Base-by-base conservation (phyloP, 2,329 filamentous ascomycete species). In the Colletotrichum sublineola region DNA sequence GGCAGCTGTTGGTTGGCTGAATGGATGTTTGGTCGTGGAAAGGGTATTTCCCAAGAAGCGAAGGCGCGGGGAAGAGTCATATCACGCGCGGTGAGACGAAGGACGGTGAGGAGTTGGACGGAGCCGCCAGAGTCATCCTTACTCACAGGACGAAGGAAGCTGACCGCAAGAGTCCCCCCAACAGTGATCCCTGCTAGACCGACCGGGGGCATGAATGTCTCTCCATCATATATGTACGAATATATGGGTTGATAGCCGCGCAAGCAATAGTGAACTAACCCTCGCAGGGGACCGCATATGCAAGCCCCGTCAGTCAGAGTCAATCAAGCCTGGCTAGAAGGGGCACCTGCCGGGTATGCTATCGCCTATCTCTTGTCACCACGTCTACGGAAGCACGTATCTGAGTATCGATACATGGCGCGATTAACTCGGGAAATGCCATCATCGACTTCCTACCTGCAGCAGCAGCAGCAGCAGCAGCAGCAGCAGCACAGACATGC, bases 291-390 rank as follows among this genome's bases (percentile, higher is more conserved):
- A 36, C 31, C 31, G 52, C 52, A 36, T 36, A 56, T 36, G 52
- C 52, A n/a, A 56, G 31, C 8, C 31, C 31, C 14, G 52, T 33
- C 18, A n/a, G 18, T 11, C 18, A 20, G 50, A 33, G 20, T n/a
- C 52, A 36, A 63, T 14, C 52, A 36, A 63, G 15, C 40, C 58
- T 11, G 40, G 65, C 11, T 6, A 42, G 8, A 11, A 58, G 46
- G 52, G 31, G 24, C 31, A 20, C 52, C 52, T 36, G 48, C 18
- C 50, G 40, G 58, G 33, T 65, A 52, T 42, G 5, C 20, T 24
- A 24, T 65, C 48, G 48, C 68, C 56, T 50, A 67, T 71, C 55
- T 48, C 63, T 48, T 67, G 50, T 44, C 44, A 33, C 52, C 52
- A 66, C 52, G 63, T 57, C 46, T 38, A 40, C 61, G 14, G 20